Evolutionary conservation across 352 stramenopile species (phyloP), one percentile per base, ranked within the genome.

Genomic region (Phytophthora chlamydospora): DNA sequence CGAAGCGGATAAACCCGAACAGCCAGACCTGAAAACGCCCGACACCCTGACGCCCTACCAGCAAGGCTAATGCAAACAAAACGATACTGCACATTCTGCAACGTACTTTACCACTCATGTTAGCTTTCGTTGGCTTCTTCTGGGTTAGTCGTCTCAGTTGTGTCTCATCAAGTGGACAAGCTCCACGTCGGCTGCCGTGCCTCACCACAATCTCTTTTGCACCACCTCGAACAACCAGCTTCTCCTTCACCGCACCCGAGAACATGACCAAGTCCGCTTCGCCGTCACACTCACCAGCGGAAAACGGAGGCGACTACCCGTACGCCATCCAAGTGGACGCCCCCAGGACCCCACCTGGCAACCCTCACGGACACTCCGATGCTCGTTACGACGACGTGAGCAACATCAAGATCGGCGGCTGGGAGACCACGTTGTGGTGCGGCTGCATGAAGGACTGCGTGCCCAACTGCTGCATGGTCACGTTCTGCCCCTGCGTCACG

Each of bases 381-480:
- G 17, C 27, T 21, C 50, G 27, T 9, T 40, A 53, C 12, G 42
- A 67, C 13, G 44, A 46, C 16, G 39, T 59, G 16, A 31, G 43
- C 9, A 39, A 67, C 21, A 63, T 71, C 63, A 71, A 63, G 50
- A 57, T 39, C 12, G 53, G 65, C 14, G 36, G 32, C 13, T 73
- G 65, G 65, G 65, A 68, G 49, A 64, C 66, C 10, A 63, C 29
- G 6, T 44, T 68, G 34, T 75, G 65, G 21, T 80, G 54, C 45
- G 71, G 58, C 29, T 85, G 76, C 62, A 77, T 73, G 48, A 67
- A 66, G n/a, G 35, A 74, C 58, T 73, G 58, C 32, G 69, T 80
- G 39, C 75, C 75, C n/a, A 84, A 81, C 41, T 81, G 66, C 62
- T 71, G 43, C 69, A 84, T 84, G 75, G 50, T 65, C 33, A 71